A percentile compares a stretch with the other conserved stretches of the same genome.
Conservation (phyloP, 345 rosid genomes). For the Turritis glabra region DNA sequence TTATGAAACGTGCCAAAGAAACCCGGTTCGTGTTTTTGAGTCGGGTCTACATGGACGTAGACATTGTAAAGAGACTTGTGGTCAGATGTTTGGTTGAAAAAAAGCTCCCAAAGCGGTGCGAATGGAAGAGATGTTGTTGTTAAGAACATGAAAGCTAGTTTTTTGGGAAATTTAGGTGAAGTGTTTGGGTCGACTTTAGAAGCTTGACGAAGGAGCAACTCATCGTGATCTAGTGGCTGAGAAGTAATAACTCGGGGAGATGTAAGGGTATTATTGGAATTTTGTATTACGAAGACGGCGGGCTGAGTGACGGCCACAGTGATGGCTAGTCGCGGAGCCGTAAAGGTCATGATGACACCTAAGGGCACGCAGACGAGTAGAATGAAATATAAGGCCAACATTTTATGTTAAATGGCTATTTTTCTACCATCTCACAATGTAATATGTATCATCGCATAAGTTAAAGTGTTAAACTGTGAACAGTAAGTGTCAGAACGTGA, state of each 20-base stretch:
- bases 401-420: neutral
- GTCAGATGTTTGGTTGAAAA: slow-evolving; percentile 43
- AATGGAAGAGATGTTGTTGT: slow-evolving; percentile 60
- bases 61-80: slow-evolving; percentile 49
- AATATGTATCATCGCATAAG: neutral
- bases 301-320: slow-evolving; percentile 23
- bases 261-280: neutral
- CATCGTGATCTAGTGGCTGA: slow-evolving; percentile 46
- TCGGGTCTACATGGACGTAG: slow-evolving; percentile 71
- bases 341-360: slow-evolving; percentile 53
- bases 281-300: neutral
- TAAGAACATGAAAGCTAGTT: slow-evolving; percentile 71
- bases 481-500: neutral
- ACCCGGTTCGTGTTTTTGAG: slow-evolving; percentile 37
- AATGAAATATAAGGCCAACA: slow-evolving; percentile 42
- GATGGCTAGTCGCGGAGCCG: slow-evolving; percentile 35
- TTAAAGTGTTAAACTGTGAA: neutral
- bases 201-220: slow-evolving; percentile 47
- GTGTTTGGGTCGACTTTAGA: slow-evolving; percentile 40
- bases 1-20: slow-evolving; percentile 50
- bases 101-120: slow-evolving; percentile 72
- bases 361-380: slow-evolving; percentile 62
- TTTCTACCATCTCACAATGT: neutral
- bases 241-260: slow-evolving; percentile 13
- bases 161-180: slow-evolving; percentile 37